phyloP scores from a whole-genome alignment of 2,329 filamentous ascomycete species.

The Leptographium radiaticola region DNA sequence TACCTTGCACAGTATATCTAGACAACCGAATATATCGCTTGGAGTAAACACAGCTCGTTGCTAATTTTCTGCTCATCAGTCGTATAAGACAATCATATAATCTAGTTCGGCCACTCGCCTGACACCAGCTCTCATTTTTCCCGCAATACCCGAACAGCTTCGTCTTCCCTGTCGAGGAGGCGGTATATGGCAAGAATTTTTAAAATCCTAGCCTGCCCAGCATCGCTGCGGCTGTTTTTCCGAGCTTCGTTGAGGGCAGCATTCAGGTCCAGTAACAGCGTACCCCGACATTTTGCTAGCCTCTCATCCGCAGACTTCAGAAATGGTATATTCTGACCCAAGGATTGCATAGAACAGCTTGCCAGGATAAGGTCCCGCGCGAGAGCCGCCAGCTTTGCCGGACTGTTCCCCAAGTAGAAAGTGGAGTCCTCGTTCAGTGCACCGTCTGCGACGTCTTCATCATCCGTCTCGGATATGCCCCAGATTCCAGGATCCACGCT shows the following conservation, averaged over 20 bases:
- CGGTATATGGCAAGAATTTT: conserved; percentile 40
- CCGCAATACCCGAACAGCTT: conserved; percentile 38
- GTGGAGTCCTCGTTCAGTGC: conserved; percentile 17
- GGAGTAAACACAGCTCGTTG: neutral
- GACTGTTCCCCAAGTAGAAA: conserved; percentile 29
- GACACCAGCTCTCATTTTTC: conserved; percentile 14
- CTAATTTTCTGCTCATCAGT: neutral
- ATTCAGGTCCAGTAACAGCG: conserved; percentile 40
- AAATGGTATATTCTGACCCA: conserved; percentile 35
- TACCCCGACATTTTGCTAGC: conserved; percentile 39
- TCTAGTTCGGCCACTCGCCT: neutral
- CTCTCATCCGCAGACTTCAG: conserved; percentile 39
- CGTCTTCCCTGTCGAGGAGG: conserved; percentile 35
- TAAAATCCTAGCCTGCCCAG: conserved; percentile 32
- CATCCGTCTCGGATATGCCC: conserved; percentile 15
- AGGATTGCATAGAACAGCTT: conserved; percentile 25
- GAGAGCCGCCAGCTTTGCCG: conserved; percentile 30
- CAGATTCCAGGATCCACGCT: neutral
- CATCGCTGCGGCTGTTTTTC: conserved; percentile 13
- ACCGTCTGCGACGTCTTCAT: conserved; percentile 19
- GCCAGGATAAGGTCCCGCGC: conserved; percentile 32
- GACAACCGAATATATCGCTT: neutral
- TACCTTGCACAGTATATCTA: neutral
- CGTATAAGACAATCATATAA: neutral
- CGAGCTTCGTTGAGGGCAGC: conserved; percentile 31